A percentile compares a stretch with the other conserved stretches of the same genome.
Evolutionary conservation across 2,329 filamentous ascomycete genomes (phyloP).

Genomic region (Penicillium sp.): DNA sequence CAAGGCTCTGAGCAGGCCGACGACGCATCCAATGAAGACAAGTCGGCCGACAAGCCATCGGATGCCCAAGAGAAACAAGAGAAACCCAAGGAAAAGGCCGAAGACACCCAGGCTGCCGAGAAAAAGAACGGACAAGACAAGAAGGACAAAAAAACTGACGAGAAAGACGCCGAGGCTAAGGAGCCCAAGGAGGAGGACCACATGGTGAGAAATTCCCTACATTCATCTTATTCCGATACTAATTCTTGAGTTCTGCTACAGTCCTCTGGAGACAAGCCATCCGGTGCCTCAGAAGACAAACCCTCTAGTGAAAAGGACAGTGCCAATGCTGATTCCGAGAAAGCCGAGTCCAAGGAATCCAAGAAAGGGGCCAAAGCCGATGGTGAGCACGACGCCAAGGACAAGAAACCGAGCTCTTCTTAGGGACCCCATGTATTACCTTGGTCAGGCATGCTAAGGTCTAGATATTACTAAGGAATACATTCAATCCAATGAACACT

Average conservation of each 20-base stretch:
- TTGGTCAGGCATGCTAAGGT: not conserved
- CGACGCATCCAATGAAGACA: not conserved
- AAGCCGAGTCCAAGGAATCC: not conserved
- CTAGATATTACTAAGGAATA: not conserved
- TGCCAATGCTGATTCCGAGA: not conserved
- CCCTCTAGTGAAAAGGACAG: not conserved
- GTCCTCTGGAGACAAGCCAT: not conserved
- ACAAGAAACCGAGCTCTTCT: not conserved
- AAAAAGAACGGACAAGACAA: not conserved
- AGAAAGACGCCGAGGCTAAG: constrained; percentile 17
- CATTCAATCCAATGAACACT: not conserved
- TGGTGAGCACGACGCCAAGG: not conserved
- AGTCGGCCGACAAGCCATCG: not conserved
- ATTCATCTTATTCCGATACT: not conserved
- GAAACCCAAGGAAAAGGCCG: constrained; percentile 12
- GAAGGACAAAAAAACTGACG: constrained; percentile 17
- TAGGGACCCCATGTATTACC: not conserved
- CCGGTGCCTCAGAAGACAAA: not conserved
- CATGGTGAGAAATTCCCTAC: not conserved
- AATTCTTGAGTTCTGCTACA: not conserved
- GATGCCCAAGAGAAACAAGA: constrained; percentile 20
- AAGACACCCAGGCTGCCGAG: not conserved
- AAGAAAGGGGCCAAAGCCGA: not conserved
- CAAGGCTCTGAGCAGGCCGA: constrained; percentile 12
- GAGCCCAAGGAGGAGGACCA: not conserved